Evolutionary conservation across 148 eudicot genomes (phyloP).

Genomic region (Nepenthes gracilis): DNA sequence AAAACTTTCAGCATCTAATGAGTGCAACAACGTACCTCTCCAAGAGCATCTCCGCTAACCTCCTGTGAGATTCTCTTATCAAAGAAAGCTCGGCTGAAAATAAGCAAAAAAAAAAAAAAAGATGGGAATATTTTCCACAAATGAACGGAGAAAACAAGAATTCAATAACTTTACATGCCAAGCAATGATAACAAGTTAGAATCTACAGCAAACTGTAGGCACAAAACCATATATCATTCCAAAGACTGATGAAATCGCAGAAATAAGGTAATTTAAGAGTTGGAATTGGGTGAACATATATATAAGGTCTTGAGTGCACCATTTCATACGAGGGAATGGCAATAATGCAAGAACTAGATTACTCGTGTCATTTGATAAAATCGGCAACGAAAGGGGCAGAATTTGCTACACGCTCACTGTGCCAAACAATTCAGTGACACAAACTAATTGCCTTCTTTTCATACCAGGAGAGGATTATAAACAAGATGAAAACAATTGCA

Average conservation of each 20-base stretch:
- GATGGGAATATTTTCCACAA: background rate
- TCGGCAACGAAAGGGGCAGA: constrained; percentile 13
- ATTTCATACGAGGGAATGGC: constrained; percentile 4
- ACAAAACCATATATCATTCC: too few species aligned
- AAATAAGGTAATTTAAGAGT: background rate
- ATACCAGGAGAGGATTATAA: too few species aligned
- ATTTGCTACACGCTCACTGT: background rate
- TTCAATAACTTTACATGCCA: background rate
- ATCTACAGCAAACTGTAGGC: background rate
- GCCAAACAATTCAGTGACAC: too few species aligned
- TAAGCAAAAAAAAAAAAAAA: background rate
- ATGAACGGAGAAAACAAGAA: background rate
- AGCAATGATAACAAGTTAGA: background rate
- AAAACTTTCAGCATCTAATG: background rate
- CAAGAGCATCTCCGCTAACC: constrained; percentile 62
- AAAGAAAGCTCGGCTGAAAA: constrained; percentile 46
- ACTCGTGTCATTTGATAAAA: constrained; percentile 4
- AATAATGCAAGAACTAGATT: constrained; percentile 19
- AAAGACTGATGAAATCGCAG: background rate
- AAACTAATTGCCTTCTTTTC: too few species aligned
- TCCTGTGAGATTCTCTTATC: constrained; percentile 88
- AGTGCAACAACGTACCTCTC: constrained; percentile 27
- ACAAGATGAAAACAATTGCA: too few species aligned
- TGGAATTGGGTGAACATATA: background rate
- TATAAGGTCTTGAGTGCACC: constrained; percentile 27